Conservation (phyloP, 2,329 filamentous ascomycete species). For the Curvularia lunata region DNA sequence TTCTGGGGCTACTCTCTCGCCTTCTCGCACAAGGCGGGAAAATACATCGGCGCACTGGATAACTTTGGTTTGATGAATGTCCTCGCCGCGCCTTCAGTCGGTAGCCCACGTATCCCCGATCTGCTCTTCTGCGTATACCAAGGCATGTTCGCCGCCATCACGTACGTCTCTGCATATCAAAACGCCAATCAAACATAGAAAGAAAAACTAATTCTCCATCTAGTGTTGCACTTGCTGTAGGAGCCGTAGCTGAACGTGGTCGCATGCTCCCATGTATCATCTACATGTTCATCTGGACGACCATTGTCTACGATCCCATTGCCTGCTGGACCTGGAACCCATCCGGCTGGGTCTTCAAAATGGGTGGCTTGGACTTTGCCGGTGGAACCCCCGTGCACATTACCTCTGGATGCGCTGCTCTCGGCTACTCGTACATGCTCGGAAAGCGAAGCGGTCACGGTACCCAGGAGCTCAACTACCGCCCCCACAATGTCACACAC, state of each 20-base stretch:
- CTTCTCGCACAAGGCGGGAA: conserved; percentile 78
- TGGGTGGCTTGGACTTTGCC: conserved; percentile 87
- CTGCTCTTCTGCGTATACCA: conserved; percentile 85
- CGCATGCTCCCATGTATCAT: conserved; percentile 86
- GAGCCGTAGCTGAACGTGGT: conserved; percentile 84
- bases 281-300: conserved; percentile 94
- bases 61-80: conserved; percentile 83
- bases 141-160: conserved; percentile 87
- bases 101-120: conserved; percentile 75
- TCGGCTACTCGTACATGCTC: conserved; percentile 91
- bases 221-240: conserved; percentile 81
- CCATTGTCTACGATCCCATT: conserved; percentile 88
- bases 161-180: conserved; percentile 62
- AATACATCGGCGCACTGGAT: conserved; percentile 76
- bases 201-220: not conserved
- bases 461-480: conserved; percentile 87
- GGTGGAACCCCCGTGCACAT: conserved; percentile 92
- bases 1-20: conserved; percentile 90
- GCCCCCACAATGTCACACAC: conserved; percentile 90
- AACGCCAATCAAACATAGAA: not conserved
- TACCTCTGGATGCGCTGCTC: conserved; percentile 78
- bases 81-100: conserved; percentile 76
- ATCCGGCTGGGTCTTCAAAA: conserved; percentile 76
- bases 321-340: conserved; percentile 96
- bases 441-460: conserved; percentile 85